Evolutionary conservation across 2,329 filamentous ascomycete species (phyloP).

Genomic region (Fusarium aywerte): DNA sequence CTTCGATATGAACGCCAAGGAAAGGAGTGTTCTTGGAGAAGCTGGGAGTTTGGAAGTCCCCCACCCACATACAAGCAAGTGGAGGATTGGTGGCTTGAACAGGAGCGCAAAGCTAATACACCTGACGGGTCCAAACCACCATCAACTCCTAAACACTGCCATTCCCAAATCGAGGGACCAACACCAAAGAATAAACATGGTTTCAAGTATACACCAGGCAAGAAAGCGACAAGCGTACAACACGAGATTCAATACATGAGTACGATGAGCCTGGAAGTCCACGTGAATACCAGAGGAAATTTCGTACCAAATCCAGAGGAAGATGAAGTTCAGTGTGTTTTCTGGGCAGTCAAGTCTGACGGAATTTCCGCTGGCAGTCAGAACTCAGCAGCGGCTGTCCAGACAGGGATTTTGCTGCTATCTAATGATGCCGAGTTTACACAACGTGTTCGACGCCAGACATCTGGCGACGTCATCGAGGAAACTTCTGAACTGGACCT

Average conservation of each 20-base stretch:
- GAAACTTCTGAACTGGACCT: constrained; percentile 86
- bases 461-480: constrained; percentile 72
- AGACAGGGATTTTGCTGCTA: constrained; percentile 78
- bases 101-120: constrained; percentile 28
- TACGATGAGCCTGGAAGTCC: constrained; percentile 91
- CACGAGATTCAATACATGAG: constrained; percentile 96
- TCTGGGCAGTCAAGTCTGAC: constrained; percentile 88
- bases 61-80: constrained; percentile 81
- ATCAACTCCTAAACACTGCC: constrained; percentile 51
- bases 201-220: constrained; percentile 86
- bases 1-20: constrained; percentile 60
- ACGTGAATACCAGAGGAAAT: constrained; percentile 85
- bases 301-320: constrained; percentile 89
- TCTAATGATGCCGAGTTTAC: constrained; percentile 70
- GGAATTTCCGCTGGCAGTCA: constrained; percentile 65
- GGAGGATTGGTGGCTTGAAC: constrained; percentile 69
- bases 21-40: constrained; percentile 62
- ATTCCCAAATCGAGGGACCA: constrained; percentile 89
- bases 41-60: constrained; percentile 79
- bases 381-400: constrained; percentile 59
- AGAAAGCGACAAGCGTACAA: constrained; percentile 77
- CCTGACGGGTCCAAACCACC: constrained; percentile 27
- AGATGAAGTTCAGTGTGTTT: constrained; percentile 87
- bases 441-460: constrained; percentile 70
- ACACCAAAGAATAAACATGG: constrained; percentile 85